Evolutionary conservation across 495 filamentous ascomycete species (phyloP).

Genomic region (Friedmanniomyces simplex): DNA sequence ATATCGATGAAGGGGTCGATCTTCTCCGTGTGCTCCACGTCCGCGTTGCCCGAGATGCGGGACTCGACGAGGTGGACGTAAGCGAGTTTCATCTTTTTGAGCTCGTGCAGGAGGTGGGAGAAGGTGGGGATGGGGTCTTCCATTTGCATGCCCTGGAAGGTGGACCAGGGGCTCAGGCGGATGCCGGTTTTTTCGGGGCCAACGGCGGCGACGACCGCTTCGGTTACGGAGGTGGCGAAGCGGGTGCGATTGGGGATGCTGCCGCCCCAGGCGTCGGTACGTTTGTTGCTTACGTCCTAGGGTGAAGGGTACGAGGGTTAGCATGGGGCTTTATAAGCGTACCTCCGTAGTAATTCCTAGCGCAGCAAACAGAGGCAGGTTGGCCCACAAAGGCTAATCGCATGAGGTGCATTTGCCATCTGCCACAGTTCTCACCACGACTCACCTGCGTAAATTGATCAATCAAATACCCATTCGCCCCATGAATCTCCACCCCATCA

Average conservation of each 20-base stretch:
- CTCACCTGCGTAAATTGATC: constrained; percentile 56
- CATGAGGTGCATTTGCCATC: too few relatives aligned
- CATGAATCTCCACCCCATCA: constrained; percentile 68
- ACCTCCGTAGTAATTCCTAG: too few relatives aligned
- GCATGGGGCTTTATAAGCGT: too few relatives aligned
- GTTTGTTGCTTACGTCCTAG: constrained; percentile 45
- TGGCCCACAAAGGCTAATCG: too few relatives aligned
- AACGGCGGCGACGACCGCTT: constrained; percentile 52
- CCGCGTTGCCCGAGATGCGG: constrained; percentile 38
- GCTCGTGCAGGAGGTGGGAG: constrained; percentile 41
- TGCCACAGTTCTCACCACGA: too few relatives aligned
- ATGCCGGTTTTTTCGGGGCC: constrained; percentile 54
- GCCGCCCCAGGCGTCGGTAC: constrained; percentile 60
- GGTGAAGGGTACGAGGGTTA: too few relatives aligned
- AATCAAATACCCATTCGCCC: constrained; percentile 63
- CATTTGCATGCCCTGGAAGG: constrained; percentile 63
- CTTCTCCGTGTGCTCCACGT: constrained; percentile 35
- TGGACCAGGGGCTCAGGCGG: constrained; percentile 52
- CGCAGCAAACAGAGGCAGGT: too few relatives aligned
- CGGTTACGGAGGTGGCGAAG: constrained; percentile 53
- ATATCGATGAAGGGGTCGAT: constrained; percentile 45
- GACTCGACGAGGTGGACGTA: constrained; percentile 58
- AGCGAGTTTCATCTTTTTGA: constrained; percentile 48
- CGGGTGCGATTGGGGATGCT: constrained; percentile 58
- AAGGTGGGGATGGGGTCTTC: constrained; percentile 53